phyloP scores from a whole-genome alignment of 2,329 filamentous ascomycete species.

The Chaetomium olivaceum region DNA sequence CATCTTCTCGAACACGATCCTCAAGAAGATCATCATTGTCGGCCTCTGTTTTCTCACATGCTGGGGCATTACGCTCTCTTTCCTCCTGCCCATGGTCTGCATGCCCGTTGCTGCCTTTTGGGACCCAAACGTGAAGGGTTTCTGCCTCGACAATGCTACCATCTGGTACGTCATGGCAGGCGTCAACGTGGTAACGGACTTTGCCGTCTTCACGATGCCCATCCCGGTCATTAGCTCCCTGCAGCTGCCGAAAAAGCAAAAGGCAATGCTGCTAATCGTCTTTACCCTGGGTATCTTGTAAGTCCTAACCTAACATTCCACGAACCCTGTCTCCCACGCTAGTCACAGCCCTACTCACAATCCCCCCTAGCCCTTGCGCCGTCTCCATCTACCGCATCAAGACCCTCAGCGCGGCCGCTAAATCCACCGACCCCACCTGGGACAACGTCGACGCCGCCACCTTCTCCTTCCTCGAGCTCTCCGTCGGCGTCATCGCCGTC shows the following conservation, averaged over 20 bases:
- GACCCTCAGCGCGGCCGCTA: constrained; percentile 35
- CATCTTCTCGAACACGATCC: constrained; percentile 25
- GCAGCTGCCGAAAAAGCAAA: constrained; percentile 35
- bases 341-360: background rate
- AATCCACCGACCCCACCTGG: constrained; percentile 38
- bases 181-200: constrained; percentile 42
- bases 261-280: constrained; percentile 26
- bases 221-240: constrained; percentile 42
- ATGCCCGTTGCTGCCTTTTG: constrained; percentile 28
- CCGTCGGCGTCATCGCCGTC: constrained; percentile 43
- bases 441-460: constrained; percentile 38
- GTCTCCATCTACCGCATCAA: constrained; percentile 41
- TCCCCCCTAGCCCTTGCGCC: constrained; percentile 23
- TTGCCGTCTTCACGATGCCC: constrained; percentile 42
- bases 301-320: background rate
- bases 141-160: constrained; percentile 27
- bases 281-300: constrained; percentile 33
- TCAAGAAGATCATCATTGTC: constrained; percentile 19
- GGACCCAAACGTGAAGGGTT: constrained; percentile 20
- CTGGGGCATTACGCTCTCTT: constrained; percentile 25
- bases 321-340: background rate
- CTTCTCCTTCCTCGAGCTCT: constrained; percentile 45
- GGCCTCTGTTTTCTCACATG: constrained; percentile 21
- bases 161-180: constrained; percentile 35
- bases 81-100: constrained; percentile 27